A percentile compares a stretch with the other conserved stretches of the same genome.
Evolutionary conservation across 1,284 basidiomycete genomes (phyloP).

Genomic region (Vanrija humicola): DNA sequence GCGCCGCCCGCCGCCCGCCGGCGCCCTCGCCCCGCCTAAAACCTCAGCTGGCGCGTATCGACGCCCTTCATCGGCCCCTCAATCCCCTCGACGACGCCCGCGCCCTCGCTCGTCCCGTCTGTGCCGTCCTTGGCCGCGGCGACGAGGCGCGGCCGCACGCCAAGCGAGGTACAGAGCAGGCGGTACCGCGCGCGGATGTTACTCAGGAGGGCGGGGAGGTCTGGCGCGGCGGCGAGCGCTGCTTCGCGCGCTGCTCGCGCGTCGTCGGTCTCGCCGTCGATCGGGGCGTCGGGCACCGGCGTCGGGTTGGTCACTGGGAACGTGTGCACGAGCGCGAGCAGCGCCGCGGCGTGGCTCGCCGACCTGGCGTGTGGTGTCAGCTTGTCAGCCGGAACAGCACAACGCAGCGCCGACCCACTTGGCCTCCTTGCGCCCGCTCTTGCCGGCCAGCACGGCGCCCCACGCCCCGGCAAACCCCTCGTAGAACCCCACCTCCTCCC

Average conservation of each 20-base stretch:
- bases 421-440: constrained; percentile 20
- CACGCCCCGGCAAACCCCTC: constrained; percentile 76
- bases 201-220: constrained; percentile 66
- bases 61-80: constrained; percentile 48
- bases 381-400: too few relatives aligned
- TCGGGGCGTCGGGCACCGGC: constrained; percentile 13
- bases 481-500: constrained; percentile 94
- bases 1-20: too few relatives aligned
- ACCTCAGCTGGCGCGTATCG: constrained; percentile 42
- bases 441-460: constrained; percentile 51
- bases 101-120: neutral
- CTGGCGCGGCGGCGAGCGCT: constrained; percentile 27
- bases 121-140: constrained; percentile 21
- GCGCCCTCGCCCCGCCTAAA: constrained; percentile 13
- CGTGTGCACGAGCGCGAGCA: constrained; percentile 65
- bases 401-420: constrained; percentile 20
- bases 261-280: constrained; percentile 2
- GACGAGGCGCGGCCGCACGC: constrained; percentile 58
- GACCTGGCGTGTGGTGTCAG: constrained; percentile 47
- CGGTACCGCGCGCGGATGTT: constrained; percentile 86
- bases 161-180: constrained; percentile 76
- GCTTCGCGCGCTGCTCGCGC: neutral
- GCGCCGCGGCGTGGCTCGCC: constrained; percentile 60
- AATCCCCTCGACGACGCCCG: constrained; percentile 33
- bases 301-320: constrained; percentile 74